Evolutionary conservation across 768 basidiomycete species (phyloP).

Genomic region (Pleurotus tuber-regium): DNA sequence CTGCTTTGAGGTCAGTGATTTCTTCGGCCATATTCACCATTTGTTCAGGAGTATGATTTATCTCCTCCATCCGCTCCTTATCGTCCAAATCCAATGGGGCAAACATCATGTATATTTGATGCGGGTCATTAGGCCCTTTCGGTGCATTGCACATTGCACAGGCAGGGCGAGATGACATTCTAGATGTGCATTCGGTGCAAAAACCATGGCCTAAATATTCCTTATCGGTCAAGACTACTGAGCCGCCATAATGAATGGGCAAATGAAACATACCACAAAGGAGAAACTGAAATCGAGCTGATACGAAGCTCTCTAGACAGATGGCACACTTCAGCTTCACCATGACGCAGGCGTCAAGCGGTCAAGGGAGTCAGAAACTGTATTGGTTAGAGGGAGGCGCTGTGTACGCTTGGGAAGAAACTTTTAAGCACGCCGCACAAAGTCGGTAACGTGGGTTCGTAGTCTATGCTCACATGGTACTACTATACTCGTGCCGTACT

Average conservation of each 20-base stretch:
- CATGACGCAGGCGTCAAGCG: background rate
- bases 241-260: background rate
- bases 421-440: too few relatives aligned
- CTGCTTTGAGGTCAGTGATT: background rate
- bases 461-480: too few relatives aligned
- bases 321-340: constrained; percentile 4
- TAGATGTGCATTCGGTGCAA: background rate
- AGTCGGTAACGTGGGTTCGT: too few relatives aligned
- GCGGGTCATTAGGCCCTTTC: background rate
- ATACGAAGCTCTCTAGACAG: background rate
- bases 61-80: background rate
- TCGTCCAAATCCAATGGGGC: background rate
- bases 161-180: background rate
- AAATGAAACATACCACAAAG: background rate
- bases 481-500: too few relatives aligned
- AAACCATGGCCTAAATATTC: too few relatives aligned
- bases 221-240: too few relatives aligned
- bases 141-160: constrained; percentile 5
- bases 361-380: too few relatives aligned
- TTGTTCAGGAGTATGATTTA: background rate
- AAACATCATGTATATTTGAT: constrained; percentile 4
- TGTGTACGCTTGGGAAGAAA: too few relatives aligned
- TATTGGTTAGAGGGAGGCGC: too few relatives aligned
- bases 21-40: background rate
- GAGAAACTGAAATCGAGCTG: constrained; percentile 2